A percentile compares a stretch with the other conserved stretches of the same genome.
These are phyloP conservation scores for Priceomyces melissophilus DNA, from an alignment of 805 yeast species.

Conservation along the genomic window DNA sequence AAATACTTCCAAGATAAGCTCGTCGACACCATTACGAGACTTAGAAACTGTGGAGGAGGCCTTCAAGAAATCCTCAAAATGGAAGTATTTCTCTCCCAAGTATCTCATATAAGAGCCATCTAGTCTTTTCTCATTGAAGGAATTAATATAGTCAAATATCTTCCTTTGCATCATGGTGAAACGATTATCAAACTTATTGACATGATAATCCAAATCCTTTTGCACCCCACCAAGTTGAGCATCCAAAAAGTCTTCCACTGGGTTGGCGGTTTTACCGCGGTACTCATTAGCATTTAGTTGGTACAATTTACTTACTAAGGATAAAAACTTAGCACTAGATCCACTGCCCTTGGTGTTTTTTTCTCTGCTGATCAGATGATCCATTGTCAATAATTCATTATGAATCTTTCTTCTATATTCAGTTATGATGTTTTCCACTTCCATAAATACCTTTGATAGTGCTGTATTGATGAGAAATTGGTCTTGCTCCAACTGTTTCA, in stretches of 20 bases:
- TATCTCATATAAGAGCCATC: conserved; percentile 35
- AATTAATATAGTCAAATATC: conserved; percentile 31
- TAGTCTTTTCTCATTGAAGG: conserved; percentile 27
- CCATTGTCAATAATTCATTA: conserved; percentile 36
- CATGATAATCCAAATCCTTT: conserved; percentile 34
- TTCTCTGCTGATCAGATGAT: conserved; percentile 26
- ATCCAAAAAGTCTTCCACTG: conserved; percentile 33
- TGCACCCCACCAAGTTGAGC: conserved; percentile 29
- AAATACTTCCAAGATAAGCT: conserved; percentile 28
- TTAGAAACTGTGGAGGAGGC: conserved; percentile 22
- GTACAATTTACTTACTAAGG: conserved; percentile 38
- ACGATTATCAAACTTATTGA: conserved; percentile 32
- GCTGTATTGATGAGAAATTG: conserved; percentile 25
- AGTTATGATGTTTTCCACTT: conserved; percentile 30
- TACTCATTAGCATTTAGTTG: conserved; percentile 21
- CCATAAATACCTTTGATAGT: conserved; percentile 25
- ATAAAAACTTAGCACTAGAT: conserved; percentile 30
- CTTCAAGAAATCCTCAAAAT: conserved; percentile 31
- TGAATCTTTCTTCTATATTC: conserved; percentile 34
- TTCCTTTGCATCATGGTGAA: conserved; percentile 37
- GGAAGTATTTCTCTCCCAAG: conserved; percentile 37
- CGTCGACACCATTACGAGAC: conserved; percentile 24
- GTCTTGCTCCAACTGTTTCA: conserved; percentile 19
- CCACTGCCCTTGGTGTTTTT: conserved; percentile 3
- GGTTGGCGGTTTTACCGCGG: conserved; percentile 17